Evolutionary conservation across 1,139 yeast species (phyloP), one percentile per base, ranked within the genome.

Genomic region (Casaregolazyma suthepensis): DNA sequence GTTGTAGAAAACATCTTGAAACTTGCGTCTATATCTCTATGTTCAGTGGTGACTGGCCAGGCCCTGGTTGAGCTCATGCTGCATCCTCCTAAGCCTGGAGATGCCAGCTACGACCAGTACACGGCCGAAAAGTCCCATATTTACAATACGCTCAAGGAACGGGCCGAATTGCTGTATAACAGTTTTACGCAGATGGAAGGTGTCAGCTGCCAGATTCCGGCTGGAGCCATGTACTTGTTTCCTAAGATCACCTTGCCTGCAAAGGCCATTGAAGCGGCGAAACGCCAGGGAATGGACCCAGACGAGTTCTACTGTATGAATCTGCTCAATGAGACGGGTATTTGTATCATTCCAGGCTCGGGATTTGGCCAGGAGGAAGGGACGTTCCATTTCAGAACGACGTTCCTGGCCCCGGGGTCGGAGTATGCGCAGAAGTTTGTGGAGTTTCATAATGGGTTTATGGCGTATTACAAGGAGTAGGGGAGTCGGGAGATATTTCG

Each of bases 211-310:
- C 89, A 88, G 71, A 80, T 80, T 63, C 98, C 98, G 48, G 82
- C 86, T 76, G 99, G 99, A 61, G 98, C 99, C 46, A 93, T 93
- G 99, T 93, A 93, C 71, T 76, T 94, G 57, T 93, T 89, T 82
- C 99, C 99, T 42, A 78, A 75, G 59, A 75, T 93, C 60, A 69
- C 79, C 47, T 74, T 94, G 52, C 82, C 88, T 19, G 73, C 75
- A 20, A 78, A 77, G 61, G 89, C 91, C 20, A 75, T 81, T 52
- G 75, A 74, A 19, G 77, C 76, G 49, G 96, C 97, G 29, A 71
- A 73, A 48, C 75, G 75, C 51, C 67, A 71, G 38, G 81, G 80
- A 26, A 76, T 80, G 48, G 58, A 61, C 7, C 83, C 91, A 42
- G 99, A 94, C 69, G 96, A 87, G 66, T 79, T 87, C 59, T 94